Evolutionary conservation across 441 rosid genomes (phyloP).

Genomic region (Adansonia grandidieri): DNA sequence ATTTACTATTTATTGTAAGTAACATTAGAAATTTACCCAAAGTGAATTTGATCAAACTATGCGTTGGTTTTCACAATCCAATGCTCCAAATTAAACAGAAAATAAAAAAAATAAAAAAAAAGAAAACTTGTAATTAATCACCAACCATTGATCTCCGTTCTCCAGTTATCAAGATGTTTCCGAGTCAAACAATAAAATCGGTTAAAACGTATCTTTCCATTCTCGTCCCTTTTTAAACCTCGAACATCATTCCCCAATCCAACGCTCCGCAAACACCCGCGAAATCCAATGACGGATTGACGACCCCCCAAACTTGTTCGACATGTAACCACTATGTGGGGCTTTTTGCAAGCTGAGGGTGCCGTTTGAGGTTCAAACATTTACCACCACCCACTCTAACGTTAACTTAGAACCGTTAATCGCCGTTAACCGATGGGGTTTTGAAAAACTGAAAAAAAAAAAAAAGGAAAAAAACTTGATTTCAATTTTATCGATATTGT

Average conservation of each 20-base stretch:
- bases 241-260: slow-evolving; percentile 31
- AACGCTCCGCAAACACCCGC: slow-evolving; percentile 49
- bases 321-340: slow-evolving; percentile 31
- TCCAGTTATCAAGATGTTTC: background rate
- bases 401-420: no score
- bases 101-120: background rate
- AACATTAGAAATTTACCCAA: background rate
- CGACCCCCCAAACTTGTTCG: slow-evolving; percentile 20
- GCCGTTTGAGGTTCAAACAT: slow-evolving; percentile 93
- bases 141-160: slow-evolving; percentile 4
- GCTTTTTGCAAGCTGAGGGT: slow-evolving; percentile 32
- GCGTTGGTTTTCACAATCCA: background rate
- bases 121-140: background rate
- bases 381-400: slow-evolving; percentile 16
- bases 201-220: slow-evolving; percentile 23
- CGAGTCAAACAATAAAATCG: slow-evolving; percentile 14
- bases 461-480: no score
- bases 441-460: no score
- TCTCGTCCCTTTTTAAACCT: slow-evolving; percentile 7
- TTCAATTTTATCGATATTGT: no score
- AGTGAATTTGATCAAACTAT: background rate
- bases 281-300: slow-evolving; percentile 12
- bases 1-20: background rate
- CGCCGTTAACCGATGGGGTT: no score
- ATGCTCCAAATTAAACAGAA: background rate